Evolutionary conservation across 1,139 yeast genomes (phyloP), one percentile per base, ranked within the genome.

Genomic region (Taiozyma onychis): DNA sequence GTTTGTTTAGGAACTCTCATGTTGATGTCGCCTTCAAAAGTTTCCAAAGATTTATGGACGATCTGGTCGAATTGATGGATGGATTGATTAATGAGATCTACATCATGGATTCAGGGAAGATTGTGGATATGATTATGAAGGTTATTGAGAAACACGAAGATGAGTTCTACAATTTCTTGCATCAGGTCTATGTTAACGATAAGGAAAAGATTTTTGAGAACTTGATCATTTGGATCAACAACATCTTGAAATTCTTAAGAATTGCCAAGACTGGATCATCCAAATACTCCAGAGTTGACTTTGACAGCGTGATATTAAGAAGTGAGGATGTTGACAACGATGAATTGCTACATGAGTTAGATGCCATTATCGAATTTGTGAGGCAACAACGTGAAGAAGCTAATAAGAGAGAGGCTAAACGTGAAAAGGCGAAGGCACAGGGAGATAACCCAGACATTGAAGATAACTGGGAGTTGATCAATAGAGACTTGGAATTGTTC

Each of bases 21-120:
- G 77, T 91, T 54, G 88, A 89, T 60, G 67, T 85, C 42, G 89
- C 91, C 13, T 79, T 91, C 54, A 81, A 77, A 35, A 86, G 87
- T 54, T 79, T 87, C 56, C 90, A 88, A 56, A 71, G 69, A 47
- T 91, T 90, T 59, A 77, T 85, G 77, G 78, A 78, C 56, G 97
- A 90, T 59, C 68, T 90, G 60, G 72, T 91, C 49, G 64, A 62
- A 4, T 73, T 81, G 41, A 74, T 80, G 41, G 74, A 73, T 53
- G 56, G 81, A 70, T 62, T 73, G 63, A 55, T 67, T 67, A 59
- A 77, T 70, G 60, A 77, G 68, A 62, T 74, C 37, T 66, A 68
- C 21, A 55, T 65, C 3, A 65, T 67, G 21, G 75, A 72, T 44
- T 71, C 79, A n/a, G 71, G 72, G 48, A 73, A 74, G 52, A 71